Conservation (phyloP, 108 stramenopile genomes). For the Discostella stelligeroides region DNA sequence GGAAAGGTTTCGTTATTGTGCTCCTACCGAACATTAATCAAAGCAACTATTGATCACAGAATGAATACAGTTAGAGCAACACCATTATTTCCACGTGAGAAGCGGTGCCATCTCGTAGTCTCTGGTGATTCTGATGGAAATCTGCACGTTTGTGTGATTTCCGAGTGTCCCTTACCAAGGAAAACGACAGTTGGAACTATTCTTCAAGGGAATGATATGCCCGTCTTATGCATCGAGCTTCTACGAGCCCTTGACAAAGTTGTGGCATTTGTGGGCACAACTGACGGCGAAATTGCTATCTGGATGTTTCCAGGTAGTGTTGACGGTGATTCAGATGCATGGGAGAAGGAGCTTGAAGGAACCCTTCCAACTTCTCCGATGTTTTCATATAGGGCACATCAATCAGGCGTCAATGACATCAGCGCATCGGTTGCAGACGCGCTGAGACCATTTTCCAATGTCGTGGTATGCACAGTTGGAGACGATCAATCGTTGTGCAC, state of each 20-base stretch:
- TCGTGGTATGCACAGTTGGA: slow-evolving; percentile 60
- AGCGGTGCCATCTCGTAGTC: slow-evolving; percentile 51
- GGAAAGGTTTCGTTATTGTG: slow-evolving; percentile 52
- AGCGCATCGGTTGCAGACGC: slow-evolving; percentile 12
- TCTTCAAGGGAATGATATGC: slow-evolving; percentile 43
- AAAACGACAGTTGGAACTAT: slow-evolving; percentile 34
- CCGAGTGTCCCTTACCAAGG: slow-evolving; percentile 34
- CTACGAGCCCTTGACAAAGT: slow-evolving; percentile 26
- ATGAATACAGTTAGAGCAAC: slow-evolving; percentile 73
- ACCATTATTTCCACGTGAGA: slow-evolving; percentile 36
- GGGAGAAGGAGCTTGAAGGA: slow-evolving; percentile 2
- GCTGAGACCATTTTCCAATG: neutral
- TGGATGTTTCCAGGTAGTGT: slow-evolving; percentile 51
- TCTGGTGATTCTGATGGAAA: slow-evolving; percentile 79
- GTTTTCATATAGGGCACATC: slow-evolving; percentile 50
- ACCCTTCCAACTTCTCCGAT: slow-evolving; percentile 26
- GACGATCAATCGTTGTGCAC: slow-evolving; percentile 71
- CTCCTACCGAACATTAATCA: slow-evolving; percentile 37
- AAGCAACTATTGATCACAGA: slow-evolving; percentile 69
- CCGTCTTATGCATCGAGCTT: slow-evolving; percentile 62
- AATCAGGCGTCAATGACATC: slow-evolving; percentile 71
- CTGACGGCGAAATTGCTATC: slow-evolving; percentile 57
- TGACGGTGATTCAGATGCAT: neutral
- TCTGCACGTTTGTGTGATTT: slow-evolving; percentile 51
- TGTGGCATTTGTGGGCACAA: slow-evolving; percentile 65